Conservation (phyloP, 306 rosid genomes). For the Sphenostylis stenocarpa region DNA sequence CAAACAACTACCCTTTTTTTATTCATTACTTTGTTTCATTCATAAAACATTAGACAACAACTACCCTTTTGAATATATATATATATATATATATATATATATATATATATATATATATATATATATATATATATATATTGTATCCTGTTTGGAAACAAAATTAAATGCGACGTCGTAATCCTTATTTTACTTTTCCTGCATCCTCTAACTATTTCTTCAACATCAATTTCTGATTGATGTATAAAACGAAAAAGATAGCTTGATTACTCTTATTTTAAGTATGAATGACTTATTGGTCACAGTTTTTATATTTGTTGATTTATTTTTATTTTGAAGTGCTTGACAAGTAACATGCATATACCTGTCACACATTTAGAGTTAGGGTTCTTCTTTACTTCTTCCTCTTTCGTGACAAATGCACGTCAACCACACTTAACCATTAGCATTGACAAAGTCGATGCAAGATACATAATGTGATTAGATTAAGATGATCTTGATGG, state of each 20-base stretch:
- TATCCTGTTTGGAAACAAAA: slow-evolving; percentile 37
- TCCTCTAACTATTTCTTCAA: slow-evolving; percentile 33
- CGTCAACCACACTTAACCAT: slow-evolving; percentile 38
- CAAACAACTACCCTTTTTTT: slow-evolving; percentile 44
- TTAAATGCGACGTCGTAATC: background rate
- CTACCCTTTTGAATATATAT: slow-evolving; percentile 42
- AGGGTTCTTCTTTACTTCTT: background rate
- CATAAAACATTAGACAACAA: slow-evolving; percentile 25
- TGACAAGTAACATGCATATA: slow-evolving; percentile 45
- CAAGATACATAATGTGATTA: background rate
- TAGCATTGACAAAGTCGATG: background rate
- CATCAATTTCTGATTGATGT: slow-evolving; percentile 8
- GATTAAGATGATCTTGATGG: background rate
- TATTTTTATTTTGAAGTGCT: slow-evolving; percentile 49
- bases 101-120: too few species aligned
- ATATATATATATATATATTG: background rate
- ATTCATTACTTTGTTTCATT: too few species aligned
- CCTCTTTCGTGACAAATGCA: slow-evolving; percentile 37
- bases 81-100: too few species aligned
- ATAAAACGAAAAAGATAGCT: background rate
- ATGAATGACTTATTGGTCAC: background rate
- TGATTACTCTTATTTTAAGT: background rate
- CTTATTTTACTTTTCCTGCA: slow-evolving; percentile 29
- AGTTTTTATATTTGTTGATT: slow-evolving; percentile 10
- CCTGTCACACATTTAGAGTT: slow-evolving; percentile 20